These are phyloP conservation scores for Jaenimonas drosophilae DNA, from an alignment of 208 protist species.

Conservation along the genomic window DNA sequence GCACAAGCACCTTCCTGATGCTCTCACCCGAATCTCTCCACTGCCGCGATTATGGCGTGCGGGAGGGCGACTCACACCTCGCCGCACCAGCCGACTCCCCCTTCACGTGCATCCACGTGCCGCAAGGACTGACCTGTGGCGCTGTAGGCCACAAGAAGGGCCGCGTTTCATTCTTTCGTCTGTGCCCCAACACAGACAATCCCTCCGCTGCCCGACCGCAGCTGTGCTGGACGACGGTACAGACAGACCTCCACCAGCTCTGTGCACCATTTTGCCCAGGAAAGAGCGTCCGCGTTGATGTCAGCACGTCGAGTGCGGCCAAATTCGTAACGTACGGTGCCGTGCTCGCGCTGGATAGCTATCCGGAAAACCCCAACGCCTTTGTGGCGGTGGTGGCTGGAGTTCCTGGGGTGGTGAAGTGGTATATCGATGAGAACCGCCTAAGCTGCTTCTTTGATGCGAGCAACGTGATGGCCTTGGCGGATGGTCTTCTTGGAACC, in stretches of 20 bases:
- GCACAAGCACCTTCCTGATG: slow-evolving; percentile 70
- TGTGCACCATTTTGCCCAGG: slow-evolving; percentile 36
- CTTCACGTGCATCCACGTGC: slow-evolving; percentile 62
- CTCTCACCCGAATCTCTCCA: slow-evolving; percentile 53
- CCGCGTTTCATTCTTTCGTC: slow-evolving; percentile 55
- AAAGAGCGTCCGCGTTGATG: slow-evolving; percentile 11
- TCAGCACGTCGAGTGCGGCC: slow-evolving; percentile 3
- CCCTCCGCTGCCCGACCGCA: slow-evolving; percentile 18
- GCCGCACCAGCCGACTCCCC: background rate
- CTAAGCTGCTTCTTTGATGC: slow-evolving; percentile 65
- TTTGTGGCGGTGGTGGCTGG: slow-evolving; percentile 61
- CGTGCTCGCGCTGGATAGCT: slow-evolving; percentile 62
- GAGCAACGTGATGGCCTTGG: slow-evolving; percentile 6
- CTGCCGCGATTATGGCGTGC: slow-evolving; percentile 54
- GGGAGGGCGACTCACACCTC: slow-evolving; percentile 5
- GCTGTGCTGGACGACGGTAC: slow-evolving; percentile 37
- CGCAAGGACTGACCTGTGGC: slow-evolving; percentile 64
- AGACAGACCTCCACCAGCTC: slow-evolving; percentile 38
- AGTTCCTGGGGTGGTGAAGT: slow-evolving; percentile 66
- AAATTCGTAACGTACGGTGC: slow-evolving; percentile 39
- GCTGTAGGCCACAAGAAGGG: slow-evolving; percentile 58
- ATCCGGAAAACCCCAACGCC: slow-evolving; percentile 64
- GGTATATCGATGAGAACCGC: slow-evolving; percentile 64
- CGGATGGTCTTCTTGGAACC: slow-evolving; percentile 19
- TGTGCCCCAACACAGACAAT: slow-evolving; percentile 21